These are phyloP conservation scores for Tolypocladium ovalisporum DNA, from an alignment of 2,329 filamentous ascomycete species.

Conservation along the genomic window DNA sequence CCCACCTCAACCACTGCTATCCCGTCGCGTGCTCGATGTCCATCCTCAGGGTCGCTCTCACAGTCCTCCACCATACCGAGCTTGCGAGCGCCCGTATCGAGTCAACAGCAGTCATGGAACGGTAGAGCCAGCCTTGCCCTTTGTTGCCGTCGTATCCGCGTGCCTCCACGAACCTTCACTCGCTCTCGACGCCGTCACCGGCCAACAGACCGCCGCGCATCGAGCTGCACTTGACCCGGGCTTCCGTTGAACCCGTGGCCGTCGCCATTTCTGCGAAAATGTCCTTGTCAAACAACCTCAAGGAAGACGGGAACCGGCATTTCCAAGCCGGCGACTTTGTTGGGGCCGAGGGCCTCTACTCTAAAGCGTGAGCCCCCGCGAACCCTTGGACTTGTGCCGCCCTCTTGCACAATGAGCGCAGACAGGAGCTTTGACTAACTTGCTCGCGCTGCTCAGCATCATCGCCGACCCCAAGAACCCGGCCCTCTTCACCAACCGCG, in stretches of 20 bases:
- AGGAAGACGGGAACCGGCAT: slow-evolving; percentile 50
- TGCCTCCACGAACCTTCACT: not conserved
- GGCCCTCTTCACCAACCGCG: slow-evolving; percentile 79
- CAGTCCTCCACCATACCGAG: not conserved
- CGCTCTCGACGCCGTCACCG: not conserved
- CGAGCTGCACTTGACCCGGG: not conserved
- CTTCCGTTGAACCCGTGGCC: not conserved
- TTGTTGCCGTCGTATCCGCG: not conserved
- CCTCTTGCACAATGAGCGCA: not conserved
- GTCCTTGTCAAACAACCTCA: slow-evolving; percentile 30
- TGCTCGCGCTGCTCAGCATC: slow-evolving; percentile 40
- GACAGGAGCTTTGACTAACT: not conserved
- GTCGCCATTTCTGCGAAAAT: slow-evolving; percentile 8
- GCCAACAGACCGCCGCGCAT: not conserved
- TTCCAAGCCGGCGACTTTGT: slow-evolving; percentile 56
- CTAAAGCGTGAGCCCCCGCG: slow-evolving; percentile 48
- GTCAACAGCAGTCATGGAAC: not conserved
- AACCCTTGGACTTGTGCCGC: not conserved
- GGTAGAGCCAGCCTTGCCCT: not conserved
- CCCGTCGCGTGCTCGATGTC: not conserved
- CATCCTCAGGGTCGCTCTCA: not conserved
- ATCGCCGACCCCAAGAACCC: slow-evolving; percentile 68
- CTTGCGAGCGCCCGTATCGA: not conserved
- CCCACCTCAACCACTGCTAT: not conserved
- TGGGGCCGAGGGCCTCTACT: slow-evolving; percentile 59